These are phyloP conservation scores for Polytrichum formosum DNA, from an alignment of 225 moss, liverwort and hornwort genomes.

Conservation along the genomic window DNA sequence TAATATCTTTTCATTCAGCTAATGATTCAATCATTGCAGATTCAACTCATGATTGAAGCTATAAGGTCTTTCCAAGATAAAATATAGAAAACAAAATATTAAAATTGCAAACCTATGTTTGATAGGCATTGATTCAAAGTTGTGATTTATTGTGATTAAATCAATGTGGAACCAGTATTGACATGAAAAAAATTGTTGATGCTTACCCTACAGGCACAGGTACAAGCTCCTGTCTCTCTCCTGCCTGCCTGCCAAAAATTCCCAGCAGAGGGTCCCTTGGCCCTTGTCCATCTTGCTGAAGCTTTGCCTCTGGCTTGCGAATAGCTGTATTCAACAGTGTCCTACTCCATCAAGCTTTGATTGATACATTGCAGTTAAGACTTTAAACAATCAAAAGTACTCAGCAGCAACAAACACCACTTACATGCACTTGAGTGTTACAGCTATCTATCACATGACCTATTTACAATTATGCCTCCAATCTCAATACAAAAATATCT, in stretches of 20 bases:
- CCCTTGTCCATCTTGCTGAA: conserved; percentile 32
- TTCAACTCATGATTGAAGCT: no score
- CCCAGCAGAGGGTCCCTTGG: conserved; percentile 49
- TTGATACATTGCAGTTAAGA: background rate
- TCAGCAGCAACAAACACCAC: background rate
- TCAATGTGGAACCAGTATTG: no score
- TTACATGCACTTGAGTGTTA: no score
- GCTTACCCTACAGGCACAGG: conserved; percentile 53
- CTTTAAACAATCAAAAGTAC: background rate
- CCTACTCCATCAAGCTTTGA: background rate
- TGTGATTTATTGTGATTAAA: no score
- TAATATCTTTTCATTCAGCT: no score
- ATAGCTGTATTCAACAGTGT: conserved; percentile 29
- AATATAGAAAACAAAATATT: no score
- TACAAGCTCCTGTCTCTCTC: conserved; percentile 39
- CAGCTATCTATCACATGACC: no score
- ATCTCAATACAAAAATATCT: no score
- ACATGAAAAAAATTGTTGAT: background rate
- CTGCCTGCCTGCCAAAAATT: conserved; percentile 19
- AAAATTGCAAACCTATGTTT: no score
- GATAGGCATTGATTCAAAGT: no score
- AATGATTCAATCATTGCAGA: no score
- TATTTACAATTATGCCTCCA: no score
- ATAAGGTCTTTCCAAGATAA: background rate
- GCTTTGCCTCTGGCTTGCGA: conserved; percentile 26